A percentile compares a stretch with the other conserved stretches of the same genome.
These are phyloP conservation scores for Hygrocybe coccinea DNA, from an alignment of 768 basidiomycete species.

Conservation along the genomic window DNA sequence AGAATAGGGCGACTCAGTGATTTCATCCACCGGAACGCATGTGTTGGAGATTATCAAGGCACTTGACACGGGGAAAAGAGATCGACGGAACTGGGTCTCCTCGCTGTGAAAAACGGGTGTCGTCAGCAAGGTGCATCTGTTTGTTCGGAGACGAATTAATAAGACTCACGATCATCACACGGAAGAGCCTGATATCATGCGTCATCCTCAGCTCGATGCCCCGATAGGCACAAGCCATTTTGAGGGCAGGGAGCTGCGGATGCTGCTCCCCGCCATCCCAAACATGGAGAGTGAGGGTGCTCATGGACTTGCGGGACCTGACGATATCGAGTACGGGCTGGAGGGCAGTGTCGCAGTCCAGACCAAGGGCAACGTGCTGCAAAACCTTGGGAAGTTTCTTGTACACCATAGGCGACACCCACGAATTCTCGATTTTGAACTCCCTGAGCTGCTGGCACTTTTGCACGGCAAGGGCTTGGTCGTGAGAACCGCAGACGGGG, in stretches of 20 bases:
- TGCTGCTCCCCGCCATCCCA: conserved; percentile 51
- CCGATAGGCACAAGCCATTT: conserved; percentile 58
- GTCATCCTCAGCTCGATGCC: conserved; percentile 54
- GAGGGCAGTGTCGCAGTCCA: conserved; percentile 52
- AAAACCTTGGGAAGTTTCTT: conserved; percentile 46
- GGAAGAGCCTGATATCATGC: conserved; percentile 48
- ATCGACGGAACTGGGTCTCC: conserved; percentile 16
- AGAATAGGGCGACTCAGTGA: too few species aligned
- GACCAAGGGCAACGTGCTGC: conserved; percentile 55
- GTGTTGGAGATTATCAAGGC: conserved; percentile 13
- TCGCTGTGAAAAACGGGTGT: conserved; percentile 14
- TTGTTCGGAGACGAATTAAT: conserved; percentile 4
- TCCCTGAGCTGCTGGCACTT: conserved; percentile 48
- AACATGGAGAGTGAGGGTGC: conserved; percentile 48
- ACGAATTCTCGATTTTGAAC: conserved; percentile 53
- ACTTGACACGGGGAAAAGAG: conserved; percentile 15
- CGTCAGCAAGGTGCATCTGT: conserved; percentile 5
- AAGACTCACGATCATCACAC: conserved; percentile 45
- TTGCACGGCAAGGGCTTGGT: conserved; percentile 42
- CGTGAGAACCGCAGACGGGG: conserved; percentile 48
- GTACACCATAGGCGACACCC: conserved; percentile 41
- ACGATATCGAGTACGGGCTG: conserved; percentile 53
- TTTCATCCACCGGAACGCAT: conserved; percentile 9
- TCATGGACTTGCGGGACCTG: conserved; percentile 41
- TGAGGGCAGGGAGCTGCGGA: conserved; percentile 48